Base-by-base conservation (phyloP, 169 alveolate genomes). In the Eimeria falciformis region DNA sequence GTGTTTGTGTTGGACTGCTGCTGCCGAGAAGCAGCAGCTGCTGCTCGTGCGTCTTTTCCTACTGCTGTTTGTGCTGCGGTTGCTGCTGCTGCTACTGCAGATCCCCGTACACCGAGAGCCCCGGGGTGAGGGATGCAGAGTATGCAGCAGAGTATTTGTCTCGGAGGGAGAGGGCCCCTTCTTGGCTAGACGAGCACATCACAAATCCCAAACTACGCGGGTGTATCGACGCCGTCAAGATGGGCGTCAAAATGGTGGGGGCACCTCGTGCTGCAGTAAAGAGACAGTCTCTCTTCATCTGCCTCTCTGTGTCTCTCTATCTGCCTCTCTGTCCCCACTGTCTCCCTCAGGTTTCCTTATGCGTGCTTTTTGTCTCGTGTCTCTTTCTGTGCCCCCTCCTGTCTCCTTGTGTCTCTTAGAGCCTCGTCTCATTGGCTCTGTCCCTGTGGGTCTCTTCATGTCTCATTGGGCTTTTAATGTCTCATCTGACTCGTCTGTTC, bases 191-290 rank as follows among this genome's bases (percentile, higher is more conserved):
- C 23, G 46, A 68, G 37, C 77, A 53, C 53, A 88, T 94, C 62
- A 95, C 96, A 33, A 96, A 95, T 79, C 97, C 96, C 29, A 86
- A 98, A 77, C 94, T 97, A 33, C 92, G 95, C 45, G 95, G 94
- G 55, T 97, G 98, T 91, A 83, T 96, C 68, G 98, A 97, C 40
- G 96, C 97, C 84, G 94, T 97, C 56, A 97, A 96, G 83, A 94
- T 97, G 98, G 98, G 98, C 14, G 95, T 95, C 81, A 97, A 97
- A 84, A 97, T 96, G 98, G 98, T 96, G 84, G 53, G 94, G 23
- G 2, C 9, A 46, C n/a, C n/a, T n/a, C n/a, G n/a, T n/a, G n/a
- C n/a, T n/a, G n/a, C n/a, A n/a, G n/a, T n/a, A n/a, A n/a, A n/a
- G 6, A 6, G 92, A 12, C 21, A 21, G 1, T 92, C n/a, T 0